Conservation (phyloP, 2,329 filamentous ascomycete genomes). For the Venturiaceae sp. region DNA sequence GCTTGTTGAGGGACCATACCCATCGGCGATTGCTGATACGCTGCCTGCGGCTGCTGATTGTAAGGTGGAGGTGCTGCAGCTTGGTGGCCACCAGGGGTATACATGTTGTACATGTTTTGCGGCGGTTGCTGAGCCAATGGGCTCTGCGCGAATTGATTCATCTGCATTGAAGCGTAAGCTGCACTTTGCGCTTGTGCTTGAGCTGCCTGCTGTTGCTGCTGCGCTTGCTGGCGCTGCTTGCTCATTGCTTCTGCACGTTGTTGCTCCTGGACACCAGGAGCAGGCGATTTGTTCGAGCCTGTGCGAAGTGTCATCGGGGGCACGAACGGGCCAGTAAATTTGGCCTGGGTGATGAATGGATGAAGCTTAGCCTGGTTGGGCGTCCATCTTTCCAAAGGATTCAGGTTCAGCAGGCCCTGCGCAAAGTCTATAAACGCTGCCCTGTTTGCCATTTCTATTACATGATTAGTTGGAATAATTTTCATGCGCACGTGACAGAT, state of each 20-base stretch:
- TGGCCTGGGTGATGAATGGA: conserved; percentile 97
- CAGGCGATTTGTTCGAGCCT: conserved; percentile 75
- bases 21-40: conserved; percentile 34
- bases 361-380: conserved; percentile 95
- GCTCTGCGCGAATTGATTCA: conserved; percentile 43
- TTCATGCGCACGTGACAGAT: background rate
- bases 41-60: conserved; percentile 48
- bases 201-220: conserved; percentile 36
- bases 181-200: conserved; percentile 47
- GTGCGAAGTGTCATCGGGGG: conserved; percentile 95
- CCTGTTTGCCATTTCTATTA: conserved; percentile 91
- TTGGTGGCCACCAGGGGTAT: conserved; percentile 50
- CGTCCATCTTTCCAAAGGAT: conserved; percentile 93
- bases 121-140: conserved; percentile 43
- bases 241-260: conserved; percentile 89
- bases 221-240: conserved; percentile 66
- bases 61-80: conserved; percentile 72
- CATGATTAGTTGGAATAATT: conserved; percentile 11
- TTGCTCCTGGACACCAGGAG: conserved; percentile 89
- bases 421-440: conserved; percentile 98
- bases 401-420: conserved; percentile 83
- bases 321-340: conserved; percentile 91
- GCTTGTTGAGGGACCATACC: conserved; percentile 24
- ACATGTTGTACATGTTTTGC: conserved; percentile 58
- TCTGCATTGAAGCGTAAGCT: conserved; percentile 55